Evolutionary conservation across 2,329 filamentous ascomycete species (phyloP), one percentile per base, ranked within the genome.

Genomic region (Arthrobotrys conoides): DNA sequence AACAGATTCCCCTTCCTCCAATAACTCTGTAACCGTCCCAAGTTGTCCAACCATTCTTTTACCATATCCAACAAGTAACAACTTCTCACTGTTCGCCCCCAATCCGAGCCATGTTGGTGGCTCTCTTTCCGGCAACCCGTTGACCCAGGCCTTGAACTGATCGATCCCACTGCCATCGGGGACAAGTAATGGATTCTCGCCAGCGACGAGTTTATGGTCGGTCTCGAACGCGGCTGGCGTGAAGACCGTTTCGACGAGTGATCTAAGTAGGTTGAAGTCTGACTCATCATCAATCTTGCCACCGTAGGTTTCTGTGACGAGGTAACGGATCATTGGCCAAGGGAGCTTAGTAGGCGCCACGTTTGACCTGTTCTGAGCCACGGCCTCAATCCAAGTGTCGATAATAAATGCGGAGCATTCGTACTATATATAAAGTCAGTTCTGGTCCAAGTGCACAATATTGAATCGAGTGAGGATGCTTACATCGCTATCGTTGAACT

Each of bases 401-500:
- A 98, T 93, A 81, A 99, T 96, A 84, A 93, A 96, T 69, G 93
- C 93, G 55, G 93, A 97, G 86, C 96, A 99, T 88, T 99, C 95
- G 85, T 98, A 98, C 92, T 96, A 82, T 67, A 63, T 12, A 24
- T 22, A 63, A 10, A 33, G 80, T 84, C 82, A 82, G 82, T 70
- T 3, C 24, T 22, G 65, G 14, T 20, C 18, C 16, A 55, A 38
- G 16, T 18, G 55, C 24, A 57, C 70, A 59, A 73, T 46, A 14
- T 18, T 2, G 3, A 22, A 55, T 59, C 3, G 77, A 36, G 22
- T 55, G 22, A 61, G n/a, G 12, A 77, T 44, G 81, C 93, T 92
- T 89, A 96, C 93, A 85, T 99, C 96, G 82, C 94, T 97, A 85
- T 99, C 96, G 84, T 99, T 99, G 85, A 99, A 99, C 85, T 99